These are phyloP conservation scores for Stagonosporopsis tanaceti DNA, from an alignment of 2,329 filamentous ascomycete species.

Conservation along the genomic window DNA sequence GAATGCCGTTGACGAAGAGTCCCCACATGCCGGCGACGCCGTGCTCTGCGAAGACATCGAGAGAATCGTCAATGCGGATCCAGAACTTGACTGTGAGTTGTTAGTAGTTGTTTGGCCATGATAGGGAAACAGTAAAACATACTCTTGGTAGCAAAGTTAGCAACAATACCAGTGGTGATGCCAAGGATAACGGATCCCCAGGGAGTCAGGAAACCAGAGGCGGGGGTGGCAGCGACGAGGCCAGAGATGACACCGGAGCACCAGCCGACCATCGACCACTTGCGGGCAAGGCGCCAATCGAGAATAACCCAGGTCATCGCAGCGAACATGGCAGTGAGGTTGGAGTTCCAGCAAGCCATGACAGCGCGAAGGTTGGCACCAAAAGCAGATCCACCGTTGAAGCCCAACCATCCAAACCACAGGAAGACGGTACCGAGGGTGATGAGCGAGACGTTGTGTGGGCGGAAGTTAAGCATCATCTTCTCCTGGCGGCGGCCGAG, in stretches of 20 bases:
- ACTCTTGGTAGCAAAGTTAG: conserved; percentile 89
- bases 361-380: conserved; percentile 92
- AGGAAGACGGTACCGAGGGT: conserved; percentile 93
- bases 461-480: conserved; percentile 99
- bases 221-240: conserved; percentile 86
- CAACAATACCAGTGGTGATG: conserved; percentile 69
- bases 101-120: conserved; percentile 25
- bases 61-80: conserved; percentile 83
- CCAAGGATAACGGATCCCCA: conserved; percentile 70
- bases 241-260: conserved; percentile 89
- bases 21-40: conserved; percentile 83
- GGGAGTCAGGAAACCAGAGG: conserved; percentile 78
- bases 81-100: conserved; percentile 68
- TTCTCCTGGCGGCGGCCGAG: conserved; percentile 96
- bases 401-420: conserved; percentile 98
- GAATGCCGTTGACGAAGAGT: conserved; percentile 79
- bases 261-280: conserved; percentile 95
- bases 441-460: conserved; percentile 97
- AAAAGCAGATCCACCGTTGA: conserved; percentile 96
- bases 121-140: conserved; percentile 54
- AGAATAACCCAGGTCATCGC: conserved; percentile 94
- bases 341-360: conserved; percentile 98
- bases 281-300: conserved; percentile 91
- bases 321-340: conserved; percentile 89
- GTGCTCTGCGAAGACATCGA: conserved; percentile 93